Base-by-base conservation (phyloP, 2,329 filamentous ascomycete genomes). In the Mariannaea sp. region DNA sequence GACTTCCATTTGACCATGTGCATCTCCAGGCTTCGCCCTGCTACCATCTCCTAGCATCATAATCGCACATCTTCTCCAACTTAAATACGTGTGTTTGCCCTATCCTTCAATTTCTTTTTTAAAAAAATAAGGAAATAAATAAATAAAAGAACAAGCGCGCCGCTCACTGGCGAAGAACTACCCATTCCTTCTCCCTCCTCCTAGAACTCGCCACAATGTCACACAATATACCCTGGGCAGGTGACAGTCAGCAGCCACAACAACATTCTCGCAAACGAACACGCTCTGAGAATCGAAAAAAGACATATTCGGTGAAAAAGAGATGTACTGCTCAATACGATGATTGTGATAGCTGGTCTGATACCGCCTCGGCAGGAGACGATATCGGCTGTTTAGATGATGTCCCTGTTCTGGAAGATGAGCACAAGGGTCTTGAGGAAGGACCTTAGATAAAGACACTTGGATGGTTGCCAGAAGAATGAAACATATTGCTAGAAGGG, bases 311-410 rank as follows among this genome's bases (percentile, higher is more conserved):
- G 5, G 35, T 27, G 13, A 53, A 53, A 13, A 48, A 47, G 33
- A 38, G 39, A 36, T 48, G 50, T 16, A 48, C 44, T 19, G 44
- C 30, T 12, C n/a, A 39, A 30, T 16, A 19, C 19, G 24, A 39
- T 30, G 46, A 54, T 13, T 49, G 46, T 20, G 51, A 54, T 27
- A 45, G 32, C 30, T 54, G 51, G 46, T 50, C 51, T 17, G n/a
- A 49, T 41, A 40, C 51, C 22, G 51, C 51, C 32, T 50, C 46
- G 40, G 51, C 36, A 10, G 46, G 46, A 16, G 51, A 54, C 30
- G 46, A 49, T 45, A 33, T 36, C 14, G 30, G 40, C 22, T 45
- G 30, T 7, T 17, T 43, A 20, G 51, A 49, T 13, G 51, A 54
- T 19, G 32, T 36, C 13, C 30, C 41, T 20, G n/a, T 24, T 13